Base-by-base conservation (phyloP, 2,329 filamentous ascomycete genomes). In the Westerdykella ornata region DNA sequence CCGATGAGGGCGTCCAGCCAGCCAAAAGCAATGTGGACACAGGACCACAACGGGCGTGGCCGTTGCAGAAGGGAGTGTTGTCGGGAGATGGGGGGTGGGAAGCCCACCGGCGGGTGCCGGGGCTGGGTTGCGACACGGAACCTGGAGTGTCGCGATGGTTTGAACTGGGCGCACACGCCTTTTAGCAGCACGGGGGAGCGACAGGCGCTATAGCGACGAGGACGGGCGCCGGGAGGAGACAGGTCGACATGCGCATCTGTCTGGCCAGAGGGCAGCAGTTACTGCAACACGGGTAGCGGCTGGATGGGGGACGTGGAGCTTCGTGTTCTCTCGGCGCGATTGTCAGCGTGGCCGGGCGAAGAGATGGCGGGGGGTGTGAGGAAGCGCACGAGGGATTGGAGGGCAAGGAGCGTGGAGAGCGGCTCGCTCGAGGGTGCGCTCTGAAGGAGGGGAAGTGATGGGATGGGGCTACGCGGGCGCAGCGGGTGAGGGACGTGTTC, bases 171-270 rank as follows among this genome's bases (percentile, higher is more conserved):
- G 57, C 51, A 56, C 57, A 47, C 43, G 49, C 50, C n/a, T n/a
- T 45, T 51, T 47, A 56, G 44, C 36, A 48, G 39, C 38, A 50
- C 40, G n/a, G 20, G 8, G 40, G 17, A 32, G 43, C 41, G 47
- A 35, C 41, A 45, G 42, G 35, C 45, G 42, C 43, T 47, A 37
- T 44, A 49, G 51, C 45, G 37, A 48, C 47, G 30, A 43, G 46
- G 44, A 46, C 47, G 48, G 54, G 54, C 52, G 57, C 55, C 51
- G 54, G 45, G 50, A 48, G 41, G 44, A 48, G 47, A 49, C 35
- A 53, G 46, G 52, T 47, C 43, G 40, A 45, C 45, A 54, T 54
- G 50, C 60, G 61, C 61, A 64, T 63, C 49, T 53, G 60, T 55
- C 52, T 50, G 53, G 52, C 49, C 49, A 54, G 52, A n/a, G 18